These are phyloP conservation scores for Staphylotrichum tortipilum DNA, from an alignment of 495 filamentous ascomycete species.

Conservation along the genomic window DNA sequence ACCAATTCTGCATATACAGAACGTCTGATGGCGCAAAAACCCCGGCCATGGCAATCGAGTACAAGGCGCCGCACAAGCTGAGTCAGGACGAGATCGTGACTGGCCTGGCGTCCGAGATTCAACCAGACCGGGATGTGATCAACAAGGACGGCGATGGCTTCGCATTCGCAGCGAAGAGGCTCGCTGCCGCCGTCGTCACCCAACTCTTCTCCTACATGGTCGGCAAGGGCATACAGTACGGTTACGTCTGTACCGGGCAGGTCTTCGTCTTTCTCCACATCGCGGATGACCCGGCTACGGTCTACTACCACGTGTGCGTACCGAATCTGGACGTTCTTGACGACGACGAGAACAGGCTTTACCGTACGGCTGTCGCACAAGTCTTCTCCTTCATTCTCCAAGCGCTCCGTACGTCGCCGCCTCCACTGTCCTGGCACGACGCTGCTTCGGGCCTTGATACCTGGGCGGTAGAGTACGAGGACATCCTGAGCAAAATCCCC, in stretches of 20 bases:
- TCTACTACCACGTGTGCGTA: conserved; percentile 34
- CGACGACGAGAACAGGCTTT: conserved; percentile 26
- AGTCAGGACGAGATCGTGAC: conserved; percentile 18
- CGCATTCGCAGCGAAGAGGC: conserved; percentile 18
- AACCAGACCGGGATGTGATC: conserved; percentile 24
- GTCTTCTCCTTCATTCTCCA: conserved; percentile 42
- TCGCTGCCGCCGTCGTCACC: conserved; percentile 34
- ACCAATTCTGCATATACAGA: conserved; percentile 39
- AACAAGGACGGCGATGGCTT: conserved; percentile 20
- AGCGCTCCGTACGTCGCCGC: conserved; percentile 28
- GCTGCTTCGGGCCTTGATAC: conserved; percentile 21
- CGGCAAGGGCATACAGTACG: conserved; percentile 31
- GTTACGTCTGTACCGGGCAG: conserved; percentile 40
- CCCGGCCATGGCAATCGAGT: conserved; percentile 31
- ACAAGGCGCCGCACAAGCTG: conserved; percentile 40
- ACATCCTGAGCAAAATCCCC: conserved; percentile 26
- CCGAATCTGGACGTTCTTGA: conserved; percentile 32
- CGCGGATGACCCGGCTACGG: conserved; percentile 29
- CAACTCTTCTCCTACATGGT: conserved; percentile 45
- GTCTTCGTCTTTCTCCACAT: conserved; percentile 42
- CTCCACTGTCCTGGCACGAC: conserved; percentile 33
- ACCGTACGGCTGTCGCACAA: conserved; percentile 37
- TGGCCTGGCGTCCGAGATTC: conserved; percentile 24
- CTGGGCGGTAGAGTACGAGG: conserved; percentile 34
- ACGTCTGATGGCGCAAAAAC: conserved; percentile 20